phyloP scores from a whole-genome alignment of 306 rosid genomes.

The Gleditsia sinensis region DNA sequence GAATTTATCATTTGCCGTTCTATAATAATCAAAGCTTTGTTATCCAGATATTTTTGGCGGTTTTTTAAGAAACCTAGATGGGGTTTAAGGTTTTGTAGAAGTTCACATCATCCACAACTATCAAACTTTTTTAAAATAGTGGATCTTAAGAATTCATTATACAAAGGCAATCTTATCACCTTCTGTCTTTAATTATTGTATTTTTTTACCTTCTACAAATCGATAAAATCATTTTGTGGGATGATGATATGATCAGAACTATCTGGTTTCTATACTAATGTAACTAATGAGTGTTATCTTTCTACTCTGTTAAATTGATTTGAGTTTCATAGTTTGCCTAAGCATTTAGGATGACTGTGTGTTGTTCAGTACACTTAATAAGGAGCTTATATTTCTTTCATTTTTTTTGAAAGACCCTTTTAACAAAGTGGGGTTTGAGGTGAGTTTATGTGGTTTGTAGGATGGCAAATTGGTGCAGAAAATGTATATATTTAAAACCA shows the following conservation, averaged over 20 bases:
- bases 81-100: background rate
- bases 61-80: background rate
- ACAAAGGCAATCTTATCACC: background rate
- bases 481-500: conserved; percentile 84
- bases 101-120: background rate
- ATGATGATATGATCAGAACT: conserved; percentile 3
- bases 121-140: background rate
- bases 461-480: conserved; percentile 96
- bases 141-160: background rate
- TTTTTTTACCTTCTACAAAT: conserved; percentile 10
- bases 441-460: conserved; percentile 52
- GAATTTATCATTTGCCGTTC: conserved; percentile 1
- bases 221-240: background rate
- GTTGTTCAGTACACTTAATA: background rate
- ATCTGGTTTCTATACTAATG: conserved; percentile 8
- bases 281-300: background rate
- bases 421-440: conserved; percentile 34
- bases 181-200: background rate
- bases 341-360: background rate
- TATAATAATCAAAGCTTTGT: background rate
- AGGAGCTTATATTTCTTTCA: conserved; percentile 24
- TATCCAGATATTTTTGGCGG: background rate
- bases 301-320: background rate
- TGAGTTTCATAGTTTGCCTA: conserved; percentile 3
- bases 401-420: conserved; percentile 16